phyloP scores from a whole-genome alignment of 2,329 filamentous ascomycete genomes.

The Pseudocercospora musae region DNA sequence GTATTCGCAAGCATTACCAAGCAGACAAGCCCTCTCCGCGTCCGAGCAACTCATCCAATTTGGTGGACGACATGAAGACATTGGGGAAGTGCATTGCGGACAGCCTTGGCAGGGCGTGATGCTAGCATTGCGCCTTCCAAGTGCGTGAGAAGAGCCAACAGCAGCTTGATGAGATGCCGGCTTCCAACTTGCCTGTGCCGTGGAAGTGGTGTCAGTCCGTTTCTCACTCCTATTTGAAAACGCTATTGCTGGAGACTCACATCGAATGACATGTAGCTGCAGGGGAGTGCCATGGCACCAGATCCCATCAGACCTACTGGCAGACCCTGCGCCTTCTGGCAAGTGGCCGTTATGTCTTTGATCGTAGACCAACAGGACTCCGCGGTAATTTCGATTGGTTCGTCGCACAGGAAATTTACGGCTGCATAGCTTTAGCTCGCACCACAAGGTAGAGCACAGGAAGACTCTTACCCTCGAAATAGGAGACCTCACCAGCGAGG shows the following conservation, averaged over 20 bases:
- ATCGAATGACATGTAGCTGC: background rate
- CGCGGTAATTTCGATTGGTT: background rate
- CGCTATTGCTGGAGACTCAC: background rate
- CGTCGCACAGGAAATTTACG: background rate
- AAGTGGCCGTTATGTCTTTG: background rate
- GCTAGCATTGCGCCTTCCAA: background rate
- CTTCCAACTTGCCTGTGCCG: background rate
- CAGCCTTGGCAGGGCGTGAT: background rate
- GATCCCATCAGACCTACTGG: background rate
- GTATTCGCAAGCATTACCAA: slow-evolving; percentile 10
- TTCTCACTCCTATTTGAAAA: background rate
- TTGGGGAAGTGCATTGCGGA: background rate
- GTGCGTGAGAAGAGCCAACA: background rate
- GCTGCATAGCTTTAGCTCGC: background rate
- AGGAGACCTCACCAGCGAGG: background rate
- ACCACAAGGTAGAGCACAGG: background rate
- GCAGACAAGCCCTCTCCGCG: slow-evolving; percentile 6
- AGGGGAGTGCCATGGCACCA: background rate
- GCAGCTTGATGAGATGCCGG: background rate
- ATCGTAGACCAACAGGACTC: background rate
- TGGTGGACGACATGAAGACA: slow-evolving; percentile 5
- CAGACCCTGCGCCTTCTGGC: background rate
- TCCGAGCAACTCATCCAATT: slow-evolving; percentile 6
- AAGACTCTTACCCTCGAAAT: background rate
- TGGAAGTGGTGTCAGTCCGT: background rate